phyloP scores from a whole-genome alignment of 345 rosid species.

The Carallia brachiata region DNA sequence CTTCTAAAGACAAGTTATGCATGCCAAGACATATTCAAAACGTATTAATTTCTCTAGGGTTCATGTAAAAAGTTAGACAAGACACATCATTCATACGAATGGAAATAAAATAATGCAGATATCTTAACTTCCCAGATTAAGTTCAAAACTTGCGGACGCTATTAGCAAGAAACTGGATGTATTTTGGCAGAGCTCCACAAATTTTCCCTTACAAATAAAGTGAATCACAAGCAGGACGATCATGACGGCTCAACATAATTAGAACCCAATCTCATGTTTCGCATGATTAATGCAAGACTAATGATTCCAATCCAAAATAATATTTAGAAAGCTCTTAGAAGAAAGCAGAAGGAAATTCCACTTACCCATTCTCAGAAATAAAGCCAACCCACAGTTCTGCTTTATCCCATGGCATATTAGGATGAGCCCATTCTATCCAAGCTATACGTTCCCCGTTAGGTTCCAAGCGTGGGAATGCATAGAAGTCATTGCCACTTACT shows the following conservation, averaged over 20 bases:
- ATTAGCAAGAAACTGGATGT: too few relatives aligned
- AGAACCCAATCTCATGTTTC: neutral
- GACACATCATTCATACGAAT: too few relatives aligned
- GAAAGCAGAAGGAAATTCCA: neutral
- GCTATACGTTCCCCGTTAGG: constrained; percentile 65
- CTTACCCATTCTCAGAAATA: constrained; percentile 78
- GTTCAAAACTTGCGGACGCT: too few relatives aligned
- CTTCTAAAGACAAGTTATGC: neutral
- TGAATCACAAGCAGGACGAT: neutral
- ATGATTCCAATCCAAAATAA: neutral
- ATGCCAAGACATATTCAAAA: neutral
- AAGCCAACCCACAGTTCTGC: constrained; percentile 92
- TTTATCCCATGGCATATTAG: constrained; percentile 97
- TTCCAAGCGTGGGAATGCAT: constrained; percentile 92
- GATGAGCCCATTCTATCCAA: constrained; percentile 93
- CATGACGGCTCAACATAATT: neutral
- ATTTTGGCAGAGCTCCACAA: too few relatives aligned
- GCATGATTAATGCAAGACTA: neutral
- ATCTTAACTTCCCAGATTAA: too few relatives aligned
- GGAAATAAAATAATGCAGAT: too few relatives aligned
- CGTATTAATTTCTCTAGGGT: neutral
- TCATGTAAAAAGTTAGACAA: neutral
- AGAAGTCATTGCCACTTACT: constrained; percentile 78
- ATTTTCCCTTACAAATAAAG: too few relatives aligned
- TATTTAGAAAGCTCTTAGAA: neutral